Evolutionary conservation across 2,329 filamentous ascomycete genomes (phyloP).

Genomic region (Lachnellula suecica): DNA sequence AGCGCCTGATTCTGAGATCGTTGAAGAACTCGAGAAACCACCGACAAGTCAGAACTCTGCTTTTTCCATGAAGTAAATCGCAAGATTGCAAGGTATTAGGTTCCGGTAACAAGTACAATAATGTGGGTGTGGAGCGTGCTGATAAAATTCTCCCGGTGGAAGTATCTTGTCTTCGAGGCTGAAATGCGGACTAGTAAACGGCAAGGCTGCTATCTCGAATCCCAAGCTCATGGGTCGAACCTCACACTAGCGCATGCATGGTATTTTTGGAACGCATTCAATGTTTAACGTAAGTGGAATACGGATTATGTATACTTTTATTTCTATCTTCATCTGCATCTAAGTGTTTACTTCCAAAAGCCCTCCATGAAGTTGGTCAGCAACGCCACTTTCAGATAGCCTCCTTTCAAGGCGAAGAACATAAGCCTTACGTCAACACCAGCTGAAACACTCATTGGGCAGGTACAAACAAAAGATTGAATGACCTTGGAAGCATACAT

Average conservation of each 20-base stretch:
- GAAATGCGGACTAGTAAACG: too few relatives aligned
- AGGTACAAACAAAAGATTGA: too few relatives aligned
- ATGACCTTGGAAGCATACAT: too few relatives aligned
- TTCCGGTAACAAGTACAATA: not conserved
- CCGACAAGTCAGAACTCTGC: not conserved
- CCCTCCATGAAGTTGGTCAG: not conserved
- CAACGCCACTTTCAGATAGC: not conserved
- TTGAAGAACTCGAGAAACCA: slow-evolving; percentile 8
- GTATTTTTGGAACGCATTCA: too few relatives aligned
- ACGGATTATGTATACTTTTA: not conserved
- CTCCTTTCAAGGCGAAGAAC: not conserved
- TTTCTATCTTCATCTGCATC: not conserved
- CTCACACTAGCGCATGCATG: not conserved
- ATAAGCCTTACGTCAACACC: not conserved
- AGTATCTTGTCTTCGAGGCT: not conserved
- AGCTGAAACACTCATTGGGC: too few relatives aligned
- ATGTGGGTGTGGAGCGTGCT: not conserved
- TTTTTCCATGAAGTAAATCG: not conserved
- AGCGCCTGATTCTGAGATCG: slow-evolving; percentile 12
- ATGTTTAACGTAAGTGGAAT: too few relatives aligned
- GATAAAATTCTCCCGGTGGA: not conserved
- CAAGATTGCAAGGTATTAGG: not conserved
- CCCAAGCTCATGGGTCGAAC: not conserved
- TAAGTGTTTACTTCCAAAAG: not conserved
- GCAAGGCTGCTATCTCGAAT: too few relatives aligned